Percentiles rank a stretch among this genome's conserved stretches.
Evolutionary conservation across 176 grass and related monocot species (phyloP).

Genomic region (Tillandsia fasciculata): DNA sequence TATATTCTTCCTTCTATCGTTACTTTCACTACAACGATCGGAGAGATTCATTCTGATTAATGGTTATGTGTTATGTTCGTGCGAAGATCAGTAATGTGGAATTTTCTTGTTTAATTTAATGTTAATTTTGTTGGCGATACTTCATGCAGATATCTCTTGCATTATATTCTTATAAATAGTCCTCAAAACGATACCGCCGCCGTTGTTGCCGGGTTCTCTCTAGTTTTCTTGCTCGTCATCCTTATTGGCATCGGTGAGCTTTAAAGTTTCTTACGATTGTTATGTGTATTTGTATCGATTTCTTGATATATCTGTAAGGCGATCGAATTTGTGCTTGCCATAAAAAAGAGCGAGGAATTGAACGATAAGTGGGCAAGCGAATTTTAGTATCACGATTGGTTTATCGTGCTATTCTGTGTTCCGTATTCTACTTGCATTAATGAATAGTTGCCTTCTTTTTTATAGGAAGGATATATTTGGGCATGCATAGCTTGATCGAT

Average conservation of each 20-base stretch:
- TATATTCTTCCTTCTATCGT: slow-evolving; percentile 4
- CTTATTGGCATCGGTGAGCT: slow-evolving; percentile 62
- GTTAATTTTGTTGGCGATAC: not conserved
- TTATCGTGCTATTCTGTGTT: not conserved
- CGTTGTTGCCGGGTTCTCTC: slow-evolving; percentile 26
- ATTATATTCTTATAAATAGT: slow-evolving; percentile 55
- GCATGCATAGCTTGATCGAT: slow-evolving; percentile 91
- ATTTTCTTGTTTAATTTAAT: not conserved
- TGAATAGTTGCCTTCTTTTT: not conserved
- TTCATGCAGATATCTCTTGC: slow-evolving; percentile 60
- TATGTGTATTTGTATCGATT: not conserved
- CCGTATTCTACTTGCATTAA: not conserved
- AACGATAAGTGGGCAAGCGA: not conserved
- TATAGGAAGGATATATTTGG: slow-evolving; percentile 81
- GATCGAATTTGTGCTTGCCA: too few relatives aligned
- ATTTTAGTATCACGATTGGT: not conserved
- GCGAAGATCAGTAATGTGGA: not conserved
- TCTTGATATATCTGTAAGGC: too few relatives aligned
- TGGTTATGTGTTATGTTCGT: not conserved
- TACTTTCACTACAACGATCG: not conserved
- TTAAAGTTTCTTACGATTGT: slow-evolving; percentile 1
- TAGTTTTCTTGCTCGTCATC: slow-evolving; percentile 48
- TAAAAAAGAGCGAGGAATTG: too few relatives aligned
- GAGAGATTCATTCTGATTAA: not conserved
- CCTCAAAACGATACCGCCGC: slow-evolving; percentile 11